Conservation (phyloP, 805 yeast genomes). For the Kazachstania viticola region DNA sequence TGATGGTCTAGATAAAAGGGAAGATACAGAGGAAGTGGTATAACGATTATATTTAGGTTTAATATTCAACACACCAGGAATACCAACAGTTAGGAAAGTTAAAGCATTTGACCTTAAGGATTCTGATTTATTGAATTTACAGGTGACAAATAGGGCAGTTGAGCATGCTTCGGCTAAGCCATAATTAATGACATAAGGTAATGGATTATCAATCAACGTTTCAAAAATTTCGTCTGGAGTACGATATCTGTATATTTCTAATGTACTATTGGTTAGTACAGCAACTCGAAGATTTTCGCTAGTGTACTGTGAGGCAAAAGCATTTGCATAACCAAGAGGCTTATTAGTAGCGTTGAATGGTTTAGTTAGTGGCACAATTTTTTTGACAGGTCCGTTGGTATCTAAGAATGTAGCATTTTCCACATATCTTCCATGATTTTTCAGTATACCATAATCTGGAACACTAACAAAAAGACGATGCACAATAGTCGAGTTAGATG, state of each 20-base stretch:
- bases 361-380: conserved; percentile 60
- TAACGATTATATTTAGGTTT: conserved; percentile 31
- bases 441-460: conserved; percentile 76
- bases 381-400: conserved; percentile 51
- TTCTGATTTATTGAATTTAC: conserved; percentile 56
- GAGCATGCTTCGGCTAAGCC: conserved; percentile 89
- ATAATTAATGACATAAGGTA: conserved; percentile 61
- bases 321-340: conserved; percentile 77
- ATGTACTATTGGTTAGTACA: conserved; percentile 67
- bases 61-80: conserved; percentile 33
- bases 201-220: conserved; percentile 54
- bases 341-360: conserved; percentile 58
- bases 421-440: conserved; percentile 54
- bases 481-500: conserved; percentile 3
- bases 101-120: conserved; percentile 33
- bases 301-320: conserved; percentile 76
- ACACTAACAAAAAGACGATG: conserved; percentile 59
- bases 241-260: conserved; percentile 64
- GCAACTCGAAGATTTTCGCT: conserved; percentile 61
- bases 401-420: conserved; percentile 76
- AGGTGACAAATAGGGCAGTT: conserved; percentile 72
- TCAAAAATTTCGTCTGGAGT: conserved; percentile 73
- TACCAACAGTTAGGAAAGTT: conserved; percentile 32
- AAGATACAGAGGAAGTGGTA: conserved; percentile 19
- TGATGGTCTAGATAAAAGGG: conserved; percentile 17